These are phyloP conservation scores for Cadophora malorum DNA, from an alignment of 2,329 filamentous ascomycete species.

Conservation along the genomic window DNA sequence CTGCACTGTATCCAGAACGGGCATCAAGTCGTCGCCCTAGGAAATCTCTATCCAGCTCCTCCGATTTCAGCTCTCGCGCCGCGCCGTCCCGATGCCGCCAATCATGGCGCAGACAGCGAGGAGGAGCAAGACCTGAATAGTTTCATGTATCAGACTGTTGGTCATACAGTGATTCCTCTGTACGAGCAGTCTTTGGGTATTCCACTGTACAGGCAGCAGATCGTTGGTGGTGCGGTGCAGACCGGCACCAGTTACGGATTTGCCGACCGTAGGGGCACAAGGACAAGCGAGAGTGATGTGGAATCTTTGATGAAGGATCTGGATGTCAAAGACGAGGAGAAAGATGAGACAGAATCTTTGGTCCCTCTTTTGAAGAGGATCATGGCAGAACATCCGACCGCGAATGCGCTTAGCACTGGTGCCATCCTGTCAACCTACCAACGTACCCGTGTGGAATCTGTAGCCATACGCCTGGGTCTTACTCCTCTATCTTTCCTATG, in stretches of 20 bases:
- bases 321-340: conserved; percentile 36
- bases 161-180: conserved; percentile 83
- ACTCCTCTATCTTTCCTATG: conserved; percentile 86
- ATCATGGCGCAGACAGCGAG: conserved; percentile 34
- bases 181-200: conserved; percentile 81
- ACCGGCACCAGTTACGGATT: conserved; percentile 71
- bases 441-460: conserved; percentile 91
- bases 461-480: conserved; percentile 84
- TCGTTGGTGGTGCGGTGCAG: conserved; percentile 74
- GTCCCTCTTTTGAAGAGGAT: conserved; percentile 75
- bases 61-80: conserved; percentile 17
- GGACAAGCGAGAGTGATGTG: neutral
- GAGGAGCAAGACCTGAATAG: conserved; percentile 80
- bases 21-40: conserved; percentile 84
- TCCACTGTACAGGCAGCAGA: conserved; percentile 82
- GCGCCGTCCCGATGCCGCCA: conserved; percentile 19
- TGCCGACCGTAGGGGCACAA: conserved; percentile 5
- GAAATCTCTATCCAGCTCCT: conserved; percentile 77
- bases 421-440: conserved; percentile 97
- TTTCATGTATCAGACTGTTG: conserved; percentile 99
- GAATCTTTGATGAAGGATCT: neutral
- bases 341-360: conserved; percentile 90
- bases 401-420: conserved; percentile 87
- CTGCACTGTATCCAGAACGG: conserved; percentile 89
- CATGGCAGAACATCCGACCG: conserved; percentile 72